Percentiles rank a stretch among this genome's conserved stretches.
Conservation (phyloP, 208 protist genomes). For the Leishmania lainsoni region DNA sequence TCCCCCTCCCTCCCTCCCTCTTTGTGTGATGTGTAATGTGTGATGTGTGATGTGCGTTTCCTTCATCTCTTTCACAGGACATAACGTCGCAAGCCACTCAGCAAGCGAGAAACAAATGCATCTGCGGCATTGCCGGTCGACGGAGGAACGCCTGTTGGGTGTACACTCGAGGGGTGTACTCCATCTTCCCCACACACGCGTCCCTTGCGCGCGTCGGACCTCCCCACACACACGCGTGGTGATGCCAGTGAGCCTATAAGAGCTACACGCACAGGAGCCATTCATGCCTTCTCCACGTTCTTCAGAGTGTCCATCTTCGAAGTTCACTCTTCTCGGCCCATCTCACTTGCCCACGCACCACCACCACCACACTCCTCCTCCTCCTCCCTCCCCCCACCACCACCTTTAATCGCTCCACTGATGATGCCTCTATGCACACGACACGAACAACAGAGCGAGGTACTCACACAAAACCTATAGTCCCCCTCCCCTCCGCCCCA, state of each 20-base stretch:
- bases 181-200: not conserved
- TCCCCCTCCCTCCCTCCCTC: no score
- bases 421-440: not conserved
- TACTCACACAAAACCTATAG: not conserved
- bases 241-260: not conserved
- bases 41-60: not conserved
- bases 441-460: not conserved
- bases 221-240: not conserved
- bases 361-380: not conserved
- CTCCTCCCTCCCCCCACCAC: not conserved
- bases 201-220: not conserved
- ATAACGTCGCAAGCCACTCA: not conserved
- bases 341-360: no score
- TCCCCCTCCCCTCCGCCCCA: not conserved
- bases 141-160: not conserved
- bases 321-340: not conserved
- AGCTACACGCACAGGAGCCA: not conserved
- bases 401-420: not conserved
- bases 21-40: no score
- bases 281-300: no score
- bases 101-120: not conserved
- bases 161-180: not conserved
- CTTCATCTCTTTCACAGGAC: not conserved
- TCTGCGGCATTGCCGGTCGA: not conserved
- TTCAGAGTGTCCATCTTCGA: no score